Base-by-base conservation (phyloP, 257 asterid genomes). In the Oldenlandia corymbosa region DNA sequence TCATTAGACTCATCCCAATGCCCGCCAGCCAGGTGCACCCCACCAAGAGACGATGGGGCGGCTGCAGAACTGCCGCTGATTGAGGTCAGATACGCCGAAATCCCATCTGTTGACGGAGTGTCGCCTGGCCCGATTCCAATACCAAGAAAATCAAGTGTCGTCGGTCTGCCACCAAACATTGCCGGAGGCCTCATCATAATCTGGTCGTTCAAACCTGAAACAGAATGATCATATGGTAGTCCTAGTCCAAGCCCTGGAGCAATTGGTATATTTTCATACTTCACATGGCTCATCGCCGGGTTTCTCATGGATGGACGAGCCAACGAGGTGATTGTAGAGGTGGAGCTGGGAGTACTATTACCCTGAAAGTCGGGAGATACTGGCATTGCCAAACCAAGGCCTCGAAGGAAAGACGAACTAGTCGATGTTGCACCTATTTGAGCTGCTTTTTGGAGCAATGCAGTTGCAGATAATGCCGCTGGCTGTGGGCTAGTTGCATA, bases 401-500 rank as follows among this genome's bases (percentile, higher is more conserved):
- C 91, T 1, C 80, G 89, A 20, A 91, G 95, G 67, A 85, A 82
- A 0, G 91, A 88, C 26, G 87, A 73, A 66, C 78, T 77, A 2
- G 98, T 88, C 0, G 94, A 74, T 0, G 88, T 72, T 2, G 95
- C 68, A 0, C 96, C 96, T 73, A 90, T 82, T 64, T 88, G 91
- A 8, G 97, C 97, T 0, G 98, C 98, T 54, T 88, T 91, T 63
- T 86, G 96, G 43, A 91, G 95, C 69, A 91, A 71, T 16, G 96
- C 98, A 0, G 98, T 91, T 2, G 98, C 98, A 0, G 98, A 86
- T 27, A 91, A 54, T 3, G 87, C 94, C 0, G 97, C 91, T 0
- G 97, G 85, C 49, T 72, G 95, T 6, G 80, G 47, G 52, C 63
- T 56, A 0, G 81, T 21, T 1, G 83, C 16, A 24, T 78, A 80